Base-by-base conservation (phyloP, 2,329 filamentous ascomycete species). In the Trichophyton simii region DNA sequence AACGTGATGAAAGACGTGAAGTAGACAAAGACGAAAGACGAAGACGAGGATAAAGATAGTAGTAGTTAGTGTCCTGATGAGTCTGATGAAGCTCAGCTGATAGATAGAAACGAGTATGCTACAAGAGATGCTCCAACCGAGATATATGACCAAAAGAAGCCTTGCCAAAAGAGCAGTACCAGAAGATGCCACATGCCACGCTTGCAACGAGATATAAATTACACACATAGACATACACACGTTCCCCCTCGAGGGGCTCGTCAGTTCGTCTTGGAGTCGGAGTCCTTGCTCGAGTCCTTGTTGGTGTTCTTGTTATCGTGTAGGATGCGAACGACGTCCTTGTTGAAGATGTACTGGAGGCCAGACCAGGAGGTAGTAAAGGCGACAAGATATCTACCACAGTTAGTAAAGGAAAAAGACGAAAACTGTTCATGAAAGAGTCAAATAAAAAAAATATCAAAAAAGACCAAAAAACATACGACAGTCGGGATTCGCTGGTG, bases 291-390 rank as follows among this genome's bases (percentile, higher is more conserved):
- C 22, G 25, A 28, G 25, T 28, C 25, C 25, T 28, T 28, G 25
- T 6, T 28, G 0, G 25, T 28, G 25, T 28, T 28, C 25, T 52
- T 28, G 48, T 52, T 28, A 28, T 52, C 48, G 48, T 52, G 48
- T 20, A 97, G 72, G 61, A 97, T 96, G 73, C 87, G 95, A 36
- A 97, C 91, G 0, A 91, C 92, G 68, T 95, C 87, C 72, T 94
- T 96, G 66, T 85, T 89, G 72, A 87, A 95, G 5, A 95, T 80
- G 72, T 99, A 99, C 73, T 91, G 96, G 13, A 91, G 80, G 6
- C 94, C 94, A 65, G 91, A 96, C 89, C 91, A 97, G 4, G 95
- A 75, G 0, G 94, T 99, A 3, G 94, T 99, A 0, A 81, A 83
- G 0, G 91, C 91, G 2, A 99, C 92, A 13, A 95, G 75, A 67